A percentile compares a stretch with the other conserved stretches of the same genome.
Conservation (phyloP, 805 yeast genomes). For the Candida nitratophila region DNA sequence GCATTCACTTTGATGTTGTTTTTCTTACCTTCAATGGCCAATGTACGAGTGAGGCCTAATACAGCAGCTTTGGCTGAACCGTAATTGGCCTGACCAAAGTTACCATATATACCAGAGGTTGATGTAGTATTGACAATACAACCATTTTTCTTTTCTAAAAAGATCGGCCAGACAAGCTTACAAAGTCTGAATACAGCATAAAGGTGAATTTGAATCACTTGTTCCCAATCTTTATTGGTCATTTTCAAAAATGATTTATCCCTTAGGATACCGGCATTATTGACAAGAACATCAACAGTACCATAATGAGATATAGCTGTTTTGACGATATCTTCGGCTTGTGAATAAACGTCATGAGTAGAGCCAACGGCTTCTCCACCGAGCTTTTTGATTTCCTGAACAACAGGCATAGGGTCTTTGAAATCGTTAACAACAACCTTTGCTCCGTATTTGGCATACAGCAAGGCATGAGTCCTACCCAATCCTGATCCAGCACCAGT, state of each 20-base stretch:
- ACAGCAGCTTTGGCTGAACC: slow-evolving; percentile 90
- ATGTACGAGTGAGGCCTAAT: slow-evolving; percentile 74
- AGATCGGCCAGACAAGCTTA: slow-evolving; percentile 90
- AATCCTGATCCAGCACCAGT: slow-evolving; percentile 96
- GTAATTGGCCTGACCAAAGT: slow-evolving; percentile 95
- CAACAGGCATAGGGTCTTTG: slow-evolving; percentile 64
- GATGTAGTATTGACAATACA: slow-evolving; percentile 84
- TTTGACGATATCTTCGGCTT: slow-evolving; percentile 68
- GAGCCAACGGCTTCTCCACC: slow-evolving; percentile 79
- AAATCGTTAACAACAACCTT: slow-evolving; percentile 92
- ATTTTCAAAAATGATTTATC: slow-evolving; percentile 84
- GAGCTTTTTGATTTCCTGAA: slow-evolving; percentile 59
- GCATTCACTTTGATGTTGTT: slow-evolving; percentile 68
- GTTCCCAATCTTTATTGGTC: slow-evolving; percentile 78
- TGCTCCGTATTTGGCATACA: slow-evolving; percentile 88
- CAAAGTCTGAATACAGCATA: slow-evolving; percentile 74
- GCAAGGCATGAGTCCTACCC: slow-evolving; percentile 83
- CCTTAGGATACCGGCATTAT: slow-evolving; percentile 92
- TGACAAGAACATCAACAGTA: slow-evolving; percentile 74
- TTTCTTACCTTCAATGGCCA: slow-evolving; percentile 88
- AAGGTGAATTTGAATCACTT: slow-evolving; percentile 75
- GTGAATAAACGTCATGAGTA: slow-evolving; percentile 69
- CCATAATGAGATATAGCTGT: slow-evolving; percentile 76
- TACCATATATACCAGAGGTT: slow-evolving; percentile 95
- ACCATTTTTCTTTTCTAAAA: slow-evolving; percentile 72